Evolutionary conservation across 768 basidiomycete species (phyloP).

Genomic region (Kwoniella dendrophila): DNA sequence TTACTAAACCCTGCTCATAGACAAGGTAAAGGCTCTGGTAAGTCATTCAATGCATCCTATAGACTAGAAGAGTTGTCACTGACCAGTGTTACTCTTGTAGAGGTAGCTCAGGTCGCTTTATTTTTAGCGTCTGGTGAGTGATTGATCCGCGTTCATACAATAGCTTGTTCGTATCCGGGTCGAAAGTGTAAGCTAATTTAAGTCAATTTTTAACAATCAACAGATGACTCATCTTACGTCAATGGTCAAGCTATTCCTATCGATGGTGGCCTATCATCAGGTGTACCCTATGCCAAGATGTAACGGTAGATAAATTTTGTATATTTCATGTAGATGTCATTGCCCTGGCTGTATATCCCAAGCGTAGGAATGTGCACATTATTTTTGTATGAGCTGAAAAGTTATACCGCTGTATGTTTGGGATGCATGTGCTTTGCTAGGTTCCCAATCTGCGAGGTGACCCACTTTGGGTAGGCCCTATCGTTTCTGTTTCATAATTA

Average conservation of each 20-base stretch:
- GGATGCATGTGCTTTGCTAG: too few relatives aligned
- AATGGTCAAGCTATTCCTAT: conserved; percentile 86
- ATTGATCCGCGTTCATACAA: neutral
- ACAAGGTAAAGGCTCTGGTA: conserved; percentile 79
- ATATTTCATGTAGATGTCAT: too few relatives aligned
- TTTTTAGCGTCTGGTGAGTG: conserved; percentile 82
- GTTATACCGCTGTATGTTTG: too few relatives aligned
- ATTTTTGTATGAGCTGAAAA: too few relatives aligned
- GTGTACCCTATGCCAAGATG: conserved; percentile 41
- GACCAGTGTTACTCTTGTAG: conserved; percentile 56
- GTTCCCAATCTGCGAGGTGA: too few relatives aligned
- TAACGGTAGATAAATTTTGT: too few relatives aligned
- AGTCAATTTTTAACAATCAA: conserved; percentile 11
- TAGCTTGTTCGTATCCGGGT: too few relatives aligned
- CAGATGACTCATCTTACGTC: conserved; percentile 58
- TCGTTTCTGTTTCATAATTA: too few relatives aligned
- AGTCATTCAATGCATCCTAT: conserved; percentile 18
- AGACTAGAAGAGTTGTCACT: neutral
- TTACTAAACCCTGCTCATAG: conserved; percentile 80
- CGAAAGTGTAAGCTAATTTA: too few relatives aligned
- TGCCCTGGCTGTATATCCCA: too few relatives aligned
- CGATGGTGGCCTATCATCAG: conserved; percentile 78
- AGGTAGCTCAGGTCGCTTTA: conserved; percentile 81
- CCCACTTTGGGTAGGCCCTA: too few relatives aligned
- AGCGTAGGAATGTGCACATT: too few relatives aligned